Conservation (phyloP, 2,329 filamentous ascomycete species). For the Colletotrichum cuscutae region DNA sequence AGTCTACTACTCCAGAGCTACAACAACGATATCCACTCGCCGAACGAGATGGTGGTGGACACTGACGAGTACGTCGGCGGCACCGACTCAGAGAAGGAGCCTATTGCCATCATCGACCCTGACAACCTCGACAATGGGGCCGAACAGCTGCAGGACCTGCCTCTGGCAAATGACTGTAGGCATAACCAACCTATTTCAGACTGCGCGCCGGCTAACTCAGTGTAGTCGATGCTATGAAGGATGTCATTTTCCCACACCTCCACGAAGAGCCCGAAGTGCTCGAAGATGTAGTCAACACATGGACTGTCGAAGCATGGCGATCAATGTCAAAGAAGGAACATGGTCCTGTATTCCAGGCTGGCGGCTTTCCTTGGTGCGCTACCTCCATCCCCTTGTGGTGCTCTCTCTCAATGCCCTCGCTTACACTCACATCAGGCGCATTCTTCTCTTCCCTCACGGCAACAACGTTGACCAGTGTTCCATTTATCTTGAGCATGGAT, state of each 20-base stretch:
- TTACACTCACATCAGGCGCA: slow-evolving; percentile 69
- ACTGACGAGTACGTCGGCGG: slow-evolving; percentile 65
- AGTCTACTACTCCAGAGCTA: slow-evolving; percentile 52
- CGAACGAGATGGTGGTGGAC: slow-evolving; percentile 67
- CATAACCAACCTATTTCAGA: slow-evolving; percentile 34
- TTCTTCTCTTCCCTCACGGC: slow-evolving; percentile 94
- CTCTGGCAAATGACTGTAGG: slow-evolving; percentile 65
- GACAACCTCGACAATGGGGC: slow-evolving; percentile 60
- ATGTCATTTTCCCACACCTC: slow-evolving; percentile 78
- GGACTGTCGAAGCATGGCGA: slow-evolving; percentile 89
- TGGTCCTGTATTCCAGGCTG: slow-evolving; percentile 88
- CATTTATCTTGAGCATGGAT: slow-evolving; percentile 96
- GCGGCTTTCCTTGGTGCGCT: slow-evolving; percentile 84
- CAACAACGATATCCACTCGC: slow-evolving; percentile 62
- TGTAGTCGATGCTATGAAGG: slow-evolving; percentile 85
- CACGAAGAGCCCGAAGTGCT: slow-evolving; percentile 82
- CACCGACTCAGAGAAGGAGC: slow-evolving; percentile 59
- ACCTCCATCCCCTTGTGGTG: not conserved
- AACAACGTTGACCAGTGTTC: slow-evolving; percentile 95
- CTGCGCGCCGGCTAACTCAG: slow-evolving; percentile 39
- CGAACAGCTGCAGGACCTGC: slow-evolving; percentile 58
- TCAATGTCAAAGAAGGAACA: slow-evolving; percentile 81
- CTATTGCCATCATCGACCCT: slow-evolving; percentile 65
- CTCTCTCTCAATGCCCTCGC: slow-evolving; percentile 3
- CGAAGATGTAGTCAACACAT: slow-evolving; percentile 81